Evolutionary conservation across 257 asterid species (phyloP).

Genomic region (Leptodermis oblonga): DNA sequence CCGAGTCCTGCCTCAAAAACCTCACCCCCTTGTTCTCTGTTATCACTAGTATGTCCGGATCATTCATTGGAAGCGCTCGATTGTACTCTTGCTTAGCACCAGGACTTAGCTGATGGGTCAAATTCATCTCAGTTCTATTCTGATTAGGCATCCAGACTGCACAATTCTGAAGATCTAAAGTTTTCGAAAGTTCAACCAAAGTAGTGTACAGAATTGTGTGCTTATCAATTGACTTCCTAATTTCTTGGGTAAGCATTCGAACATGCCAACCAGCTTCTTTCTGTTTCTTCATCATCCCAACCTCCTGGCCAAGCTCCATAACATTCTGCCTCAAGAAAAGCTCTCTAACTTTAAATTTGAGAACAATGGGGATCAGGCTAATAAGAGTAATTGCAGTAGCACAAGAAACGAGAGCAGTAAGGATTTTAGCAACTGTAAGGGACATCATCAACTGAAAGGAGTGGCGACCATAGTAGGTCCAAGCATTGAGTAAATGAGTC

Average conservation of each 20-base stretch:
- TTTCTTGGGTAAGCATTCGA: constrained; percentile 42
- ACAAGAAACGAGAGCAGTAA: constrained; percentile 45
- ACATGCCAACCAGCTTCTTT: constrained; percentile 45
- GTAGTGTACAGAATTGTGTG: constrained; percentile 42
- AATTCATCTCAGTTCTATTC: constrained; percentile 34
- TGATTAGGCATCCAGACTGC: constrained; percentile 50
- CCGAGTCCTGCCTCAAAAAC: constrained; percentile 32
- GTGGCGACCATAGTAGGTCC: constrained; percentile 36
- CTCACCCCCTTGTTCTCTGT: constrained; percentile 36
- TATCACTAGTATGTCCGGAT: constrained; percentile 37
- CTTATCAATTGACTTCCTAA: constrained; percentile 44
- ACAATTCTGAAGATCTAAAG: constrained; percentile 45
- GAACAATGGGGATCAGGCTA: constrained; percentile 36
- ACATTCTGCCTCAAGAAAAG: constrained; percentile 40
- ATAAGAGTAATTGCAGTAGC: constrained; percentile 46
- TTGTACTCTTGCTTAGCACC: constrained; percentile 21
- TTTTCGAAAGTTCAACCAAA: constrained; percentile 40
- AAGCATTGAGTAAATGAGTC: constrained; percentile 41
- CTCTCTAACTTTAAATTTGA: constrained; percentile 42
- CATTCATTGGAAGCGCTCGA: constrained; percentile 30
- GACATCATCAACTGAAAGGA: constrained; percentile 42
- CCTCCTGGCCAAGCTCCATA: constrained; percentile 45
- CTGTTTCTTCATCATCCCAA: constrained; percentile 43
- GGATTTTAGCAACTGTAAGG: constrained; percentile 37
- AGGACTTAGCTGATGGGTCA: constrained; percentile 40